Conservation (phyloP, 257 asterid genomes). For the Phtheirospermum japonicum region DNA sequence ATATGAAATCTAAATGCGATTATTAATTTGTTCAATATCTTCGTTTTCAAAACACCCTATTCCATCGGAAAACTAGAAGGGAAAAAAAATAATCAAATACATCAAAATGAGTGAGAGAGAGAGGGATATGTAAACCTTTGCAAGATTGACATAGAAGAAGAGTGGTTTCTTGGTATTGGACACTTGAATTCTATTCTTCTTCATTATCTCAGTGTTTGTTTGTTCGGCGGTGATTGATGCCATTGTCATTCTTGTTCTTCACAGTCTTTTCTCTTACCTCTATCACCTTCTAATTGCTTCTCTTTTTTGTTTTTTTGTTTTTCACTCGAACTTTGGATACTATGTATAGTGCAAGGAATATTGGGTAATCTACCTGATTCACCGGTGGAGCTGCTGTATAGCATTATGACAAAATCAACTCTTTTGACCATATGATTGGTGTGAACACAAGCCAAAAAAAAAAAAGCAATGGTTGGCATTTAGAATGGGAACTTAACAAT, state of each 20-base stretch:
- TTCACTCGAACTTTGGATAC: background rate
- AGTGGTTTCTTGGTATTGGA: constrained; percentile 38
- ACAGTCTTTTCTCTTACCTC: background rate
- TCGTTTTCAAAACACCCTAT: too few relatives aligned
- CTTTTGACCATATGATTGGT: constrained; percentile 12
- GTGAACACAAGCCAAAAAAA: background rate
- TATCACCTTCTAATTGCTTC: too few relatives aligned
- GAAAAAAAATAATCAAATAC: background rate
- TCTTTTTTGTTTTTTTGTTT: background rate
- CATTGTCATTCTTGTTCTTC: constrained; percentile 29
- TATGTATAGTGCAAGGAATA: constrained; percentile 25
- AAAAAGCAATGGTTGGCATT: background rate
- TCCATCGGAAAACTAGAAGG: background rate
- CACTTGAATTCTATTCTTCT: constrained; percentile 43
- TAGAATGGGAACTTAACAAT: background rate
- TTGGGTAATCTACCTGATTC: constrained; percentile 15
- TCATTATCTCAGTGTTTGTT: constrained; percentile 13
- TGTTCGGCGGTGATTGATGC: constrained; percentile 13
- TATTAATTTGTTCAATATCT: background rate
- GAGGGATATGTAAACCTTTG: constrained; percentile 32
- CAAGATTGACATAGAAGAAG: constrained; percentile 47
- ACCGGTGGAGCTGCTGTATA: constrained; percentile 29
- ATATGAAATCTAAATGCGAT: too few relatives aligned
- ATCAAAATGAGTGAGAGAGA: too few relatives aligned
- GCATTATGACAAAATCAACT: constrained; percentile 32